Evolutionary conservation across 768 basidiomycete genomes (phyloP).

Genomic region (Boletus rubropictus): DNA sequence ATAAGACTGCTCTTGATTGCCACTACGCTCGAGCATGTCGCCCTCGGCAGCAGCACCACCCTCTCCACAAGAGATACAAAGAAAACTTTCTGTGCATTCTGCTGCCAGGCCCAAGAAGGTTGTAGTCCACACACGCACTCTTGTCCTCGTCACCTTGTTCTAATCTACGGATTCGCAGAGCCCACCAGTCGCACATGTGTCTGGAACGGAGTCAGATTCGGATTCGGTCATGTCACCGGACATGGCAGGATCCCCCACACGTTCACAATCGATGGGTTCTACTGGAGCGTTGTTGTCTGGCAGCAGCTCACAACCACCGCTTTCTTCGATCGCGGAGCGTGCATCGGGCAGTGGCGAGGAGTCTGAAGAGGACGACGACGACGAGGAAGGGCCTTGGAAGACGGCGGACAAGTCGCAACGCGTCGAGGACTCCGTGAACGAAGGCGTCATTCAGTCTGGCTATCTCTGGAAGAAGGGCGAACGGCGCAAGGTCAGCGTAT

Average conservation of each 20-base stretch:
- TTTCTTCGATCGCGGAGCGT: slow-evolving; percentile 76
- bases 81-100: slow-evolving; percentile 78
- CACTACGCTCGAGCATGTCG: slow-evolving; percentile 21
- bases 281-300: slow-evolving; percentile 27
- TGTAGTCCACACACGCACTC: too few relatives aligned
- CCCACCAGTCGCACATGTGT: slow-evolving; percentile 37
- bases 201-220: slow-evolving; percentile 83
- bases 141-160: slow-evolving; percentile 1
- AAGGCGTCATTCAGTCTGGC: slow-evolving; percentile 80
- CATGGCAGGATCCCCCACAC: slow-evolving; percentile 34
- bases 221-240: slow-evolving; percentile 65
- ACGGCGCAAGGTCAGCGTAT: slow-evolving; percentile 74
- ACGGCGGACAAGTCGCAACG: slow-evolving; percentile 40
- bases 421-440: slow-evolving; percentile 49
- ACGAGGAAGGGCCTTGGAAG: slow-evolving; percentile 61
- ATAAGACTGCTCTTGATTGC: slow-evolving; percentile 12
- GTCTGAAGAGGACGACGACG: slow-evolving; percentile 69
- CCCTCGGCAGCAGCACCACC: slow-evolving; percentile 49
- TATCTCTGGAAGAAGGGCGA: slow-evolving; percentile 99
- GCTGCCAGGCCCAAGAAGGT: slow-evolving; percentile 50
- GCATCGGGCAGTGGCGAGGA: slow-evolving; percentile 68
- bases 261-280: slow-evolving; percentile 32
- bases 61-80: slow-evolving; percentile 78
- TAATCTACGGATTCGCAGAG: slow-evolving; percentile 25
- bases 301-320: slow-evolving; percentile 42